Evolutionary conservation across 2,329 filamentous ascomycete species (phyloP).

Genomic region (Raffaelea albimanens): DNA sequence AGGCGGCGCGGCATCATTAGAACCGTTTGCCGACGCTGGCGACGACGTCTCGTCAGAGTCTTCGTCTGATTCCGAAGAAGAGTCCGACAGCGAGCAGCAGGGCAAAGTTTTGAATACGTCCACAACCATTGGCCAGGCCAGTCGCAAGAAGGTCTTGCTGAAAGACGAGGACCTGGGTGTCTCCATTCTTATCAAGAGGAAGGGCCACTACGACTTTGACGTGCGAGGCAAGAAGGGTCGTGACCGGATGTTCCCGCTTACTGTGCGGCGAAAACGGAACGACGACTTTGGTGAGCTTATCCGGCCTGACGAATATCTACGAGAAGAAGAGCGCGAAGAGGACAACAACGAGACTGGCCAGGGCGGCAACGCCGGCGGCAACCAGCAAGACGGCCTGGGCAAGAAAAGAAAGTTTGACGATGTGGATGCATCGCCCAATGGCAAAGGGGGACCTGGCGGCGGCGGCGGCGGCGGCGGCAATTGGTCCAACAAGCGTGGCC

Average conservation of each 20-base stretch:
- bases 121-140: constrained; percentile 72
- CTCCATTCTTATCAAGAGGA: constrained; percentile 80
- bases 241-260: constrained; percentile 85
- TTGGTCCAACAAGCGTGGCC: constrained; percentile 36
- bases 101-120: constrained; percentile 86
- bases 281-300: constrained; percentile 96
- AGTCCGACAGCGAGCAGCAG: constrained; percentile 82
- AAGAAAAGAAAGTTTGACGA: constrained; percentile 96
- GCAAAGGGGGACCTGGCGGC: neutral
- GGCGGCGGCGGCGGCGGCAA: constrained; percentile 18
- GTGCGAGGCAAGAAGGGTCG: constrained; percentile 84
- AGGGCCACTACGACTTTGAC: constrained; percentile 88
- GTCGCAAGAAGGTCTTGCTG: constrained; percentile 74
- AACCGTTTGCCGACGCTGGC: constrained; percentile 61
- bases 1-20: constrained; percentile 54
- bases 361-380: constrained; percentile 27
- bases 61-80: constrained; percentile 76
- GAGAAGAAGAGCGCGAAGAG: constrained; percentile 81
- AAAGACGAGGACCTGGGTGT: constrained; percentile 87
- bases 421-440: constrained; percentile 25
- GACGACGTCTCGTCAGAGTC: constrained; percentile 87
- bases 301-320: constrained; percentile 83
- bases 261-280: constrained; percentile 65
- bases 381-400: constrained; percentile 56
- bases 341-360: constrained; percentile 52